Evolutionary conservation across 345 rosid species (phyloP).

Genomic region (Laguncularia racemosa): DNA sequence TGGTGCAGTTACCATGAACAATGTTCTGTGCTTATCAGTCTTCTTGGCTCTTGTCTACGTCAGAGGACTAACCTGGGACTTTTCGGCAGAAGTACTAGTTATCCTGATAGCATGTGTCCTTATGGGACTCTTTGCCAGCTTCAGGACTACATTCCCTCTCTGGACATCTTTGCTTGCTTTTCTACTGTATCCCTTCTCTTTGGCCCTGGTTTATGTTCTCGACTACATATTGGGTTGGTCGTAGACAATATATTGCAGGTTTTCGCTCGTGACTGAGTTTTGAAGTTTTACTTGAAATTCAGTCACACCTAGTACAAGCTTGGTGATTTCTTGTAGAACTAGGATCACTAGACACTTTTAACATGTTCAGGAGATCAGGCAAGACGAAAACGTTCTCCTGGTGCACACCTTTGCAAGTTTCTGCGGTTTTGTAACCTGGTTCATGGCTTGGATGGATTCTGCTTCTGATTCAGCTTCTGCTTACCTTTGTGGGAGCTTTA

Average conservation of each 20-base stretch:
- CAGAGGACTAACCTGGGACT: slow-evolving; percentile 89
- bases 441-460: too few species aligned
- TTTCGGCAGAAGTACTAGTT: slow-evolving; percentile 87
- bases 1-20: slow-evolving; percentile 91
- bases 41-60: slow-evolving; percentile 78
- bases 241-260: slow-evolving; percentile 21
- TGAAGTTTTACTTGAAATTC: too few species aligned
- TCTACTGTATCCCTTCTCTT: slow-evolving; percentile 70
- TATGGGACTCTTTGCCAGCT: slow-evolving; percentile 78
- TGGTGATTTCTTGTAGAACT: too few species aligned
- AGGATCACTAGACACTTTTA: too few species aligned
- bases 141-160: slow-evolving; percentile 82
- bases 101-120: slow-evolving; percentile 75
- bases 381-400: too few species aligned
- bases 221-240: slow-evolving; percentile 89
- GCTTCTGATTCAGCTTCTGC: too few species aligned
- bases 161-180: slow-evolving; percentile 78
- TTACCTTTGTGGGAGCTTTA: too few species aligned
- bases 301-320: too few species aligned
- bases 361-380: too few species aligned
- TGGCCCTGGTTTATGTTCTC: slow-evolving; percentile 80
- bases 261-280: neutral
- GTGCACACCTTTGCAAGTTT: too few species aligned
- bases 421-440: too few species aligned
- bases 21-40: slow-evolving; percentile 81